Base-by-base conservation (phyloP, 495 filamentous ascomycete species). In the Neohortaea acidophila region DNA sequence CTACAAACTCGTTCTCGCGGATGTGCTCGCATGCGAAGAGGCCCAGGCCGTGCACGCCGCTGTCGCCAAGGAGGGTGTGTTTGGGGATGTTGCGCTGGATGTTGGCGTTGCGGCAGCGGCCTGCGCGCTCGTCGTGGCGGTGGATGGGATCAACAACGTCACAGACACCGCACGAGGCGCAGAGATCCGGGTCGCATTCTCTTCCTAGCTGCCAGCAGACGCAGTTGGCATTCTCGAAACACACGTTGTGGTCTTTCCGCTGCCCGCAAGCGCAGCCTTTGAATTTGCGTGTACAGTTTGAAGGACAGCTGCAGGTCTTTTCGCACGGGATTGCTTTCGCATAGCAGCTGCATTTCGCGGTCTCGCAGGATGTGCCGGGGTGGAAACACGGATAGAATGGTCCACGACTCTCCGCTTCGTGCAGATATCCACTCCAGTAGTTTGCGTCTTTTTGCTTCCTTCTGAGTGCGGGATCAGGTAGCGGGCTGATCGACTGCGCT, bases 181-280 rank as follows among this genome's bases (percentile, higher is more conserved):
- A 84, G 19, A 81, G 60, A 25, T 77, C 70, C 0, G 76, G 67
- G 45, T 82, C 79, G 46, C 79, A 84, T 54, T 84, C 79, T 4
- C 79, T 67, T 45, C 74, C 73, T 30, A 75, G 60, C 38, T 60
- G 54, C 14, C 64, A 54, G 47, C 77, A 81, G 14, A 65, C 65
- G 51, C 77, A 81, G 8, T 63, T 62, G 15, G 49, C 53, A 26
- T 70, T 65, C 36, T 43, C 59, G 38, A 35, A 43, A 45, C 75
- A 79, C 1, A 65, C 61, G 14, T 18, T 36, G 7, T 34, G 35
- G 4, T 31, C 36, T 51, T 65, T 68, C 17, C n/a, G n/a, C n/a
- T 62, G 61, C 1, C 55, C 61, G 50, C 79, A 84, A 2, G 60
- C 58, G 51, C 79, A 84, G 17, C 79, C 79, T 3, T 65, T 72